Percentiles rank a stretch among this genome's conserved stretches.
These are phyloP conservation scores for Claviceps sorghi DNA, from an alignment of 2,329 filamentous ascomycete genomes.

Conservation along the genomic window DNA sequence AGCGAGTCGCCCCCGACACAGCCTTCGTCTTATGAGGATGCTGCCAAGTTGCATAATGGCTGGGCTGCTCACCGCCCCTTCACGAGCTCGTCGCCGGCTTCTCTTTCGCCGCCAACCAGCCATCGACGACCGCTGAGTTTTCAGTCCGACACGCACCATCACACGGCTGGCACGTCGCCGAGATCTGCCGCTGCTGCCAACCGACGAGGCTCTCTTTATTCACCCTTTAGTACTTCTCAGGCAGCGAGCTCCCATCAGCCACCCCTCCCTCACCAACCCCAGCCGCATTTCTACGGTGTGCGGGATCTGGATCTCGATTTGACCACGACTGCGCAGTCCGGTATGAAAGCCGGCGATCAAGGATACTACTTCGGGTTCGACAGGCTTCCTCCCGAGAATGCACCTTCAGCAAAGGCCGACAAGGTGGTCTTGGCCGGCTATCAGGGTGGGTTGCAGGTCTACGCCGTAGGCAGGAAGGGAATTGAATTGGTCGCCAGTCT, in stretches of 20 bases:
- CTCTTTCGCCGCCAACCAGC: conserved; percentile 23
- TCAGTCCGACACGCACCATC: conserved; percentile 34
- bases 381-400: conserved; percentile 37
- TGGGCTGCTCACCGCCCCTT: conserved; percentile 31
- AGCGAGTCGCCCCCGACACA: conserved; percentile 39
- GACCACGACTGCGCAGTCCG: conserved; percentile 41
- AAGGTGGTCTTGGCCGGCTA: conserved; percentile 64
- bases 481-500: conserved; percentile 56
- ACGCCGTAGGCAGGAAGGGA: conserved; percentile 56
- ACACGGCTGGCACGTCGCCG: conserved; percentile 25
- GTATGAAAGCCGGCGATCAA: conserved; percentile 47
- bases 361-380: conserved; percentile 78
- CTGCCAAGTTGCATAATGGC: conserved; percentile 26
- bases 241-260: conserved; percentile 34
- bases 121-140: conserved; percentile 37
- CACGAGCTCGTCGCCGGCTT: conserved; percentile 29
- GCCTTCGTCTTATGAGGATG: conserved; percentile 37
- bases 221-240: conserved; percentile 29
- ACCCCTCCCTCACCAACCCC: conserved; percentile 60
- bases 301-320: conserved; percentile 66
- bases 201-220: conserved; percentile 36
- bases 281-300: conserved; percentile 62
- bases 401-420: conserved; percentile 28
- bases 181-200: conserved; percentile 21
- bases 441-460: conserved; percentile 66